Conservation (phyloP, 305 asterid species). For the Fraxinus baroniana region DNA sequence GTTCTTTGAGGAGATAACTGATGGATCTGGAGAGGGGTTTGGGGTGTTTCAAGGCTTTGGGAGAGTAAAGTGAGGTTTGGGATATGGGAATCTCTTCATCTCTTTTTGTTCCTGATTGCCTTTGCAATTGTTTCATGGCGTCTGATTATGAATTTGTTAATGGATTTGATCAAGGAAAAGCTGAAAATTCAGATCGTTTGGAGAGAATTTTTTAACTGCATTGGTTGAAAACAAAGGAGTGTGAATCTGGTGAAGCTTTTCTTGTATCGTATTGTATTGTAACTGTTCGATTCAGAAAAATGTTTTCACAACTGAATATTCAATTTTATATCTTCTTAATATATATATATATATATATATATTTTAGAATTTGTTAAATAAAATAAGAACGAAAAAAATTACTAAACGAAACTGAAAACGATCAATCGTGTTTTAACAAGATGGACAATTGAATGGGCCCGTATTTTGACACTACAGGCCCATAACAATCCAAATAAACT, state of each 20-base stretch:
- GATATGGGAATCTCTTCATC: slow-evolving; percentile 52
- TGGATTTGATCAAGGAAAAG: not conserved
- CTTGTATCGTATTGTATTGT: not conserved
- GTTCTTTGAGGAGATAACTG: slow-evolving; percentile 68
- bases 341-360: too few species aligned
- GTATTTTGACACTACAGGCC: too few species aligned
- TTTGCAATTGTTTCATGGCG: slow-evolving; percentile 74
- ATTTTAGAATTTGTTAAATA: too few species aligned
- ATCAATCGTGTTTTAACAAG: too few species aligned
- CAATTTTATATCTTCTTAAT: not conserved
- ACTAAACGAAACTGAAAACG: too few species aligned
- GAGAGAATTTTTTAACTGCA: not conserved
- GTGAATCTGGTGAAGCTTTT: not conserved
- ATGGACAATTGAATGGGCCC: too few species aligned
- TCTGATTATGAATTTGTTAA: not conserved
- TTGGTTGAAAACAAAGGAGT: not conserved
- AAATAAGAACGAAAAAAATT: not conserved
- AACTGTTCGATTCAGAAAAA: not conserved
- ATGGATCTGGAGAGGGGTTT: slow-evolving; percentile 72
- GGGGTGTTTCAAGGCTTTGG: slow-evolving; percentile 64
- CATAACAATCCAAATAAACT: too few species aligned
- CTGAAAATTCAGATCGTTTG: not conserved
- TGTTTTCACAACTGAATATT: not conserved
- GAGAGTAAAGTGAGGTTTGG: slow-evolving; percentile 57
- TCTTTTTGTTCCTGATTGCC: slow-evolving; percentile 46